A percentile compares a stretch with the other conserved stretches of the same genome.
Evolutionary conservation across 2,329 filamentous ascomycete species (phyloP).

Genomic region (Scedosporium dehoogii): DNA sequence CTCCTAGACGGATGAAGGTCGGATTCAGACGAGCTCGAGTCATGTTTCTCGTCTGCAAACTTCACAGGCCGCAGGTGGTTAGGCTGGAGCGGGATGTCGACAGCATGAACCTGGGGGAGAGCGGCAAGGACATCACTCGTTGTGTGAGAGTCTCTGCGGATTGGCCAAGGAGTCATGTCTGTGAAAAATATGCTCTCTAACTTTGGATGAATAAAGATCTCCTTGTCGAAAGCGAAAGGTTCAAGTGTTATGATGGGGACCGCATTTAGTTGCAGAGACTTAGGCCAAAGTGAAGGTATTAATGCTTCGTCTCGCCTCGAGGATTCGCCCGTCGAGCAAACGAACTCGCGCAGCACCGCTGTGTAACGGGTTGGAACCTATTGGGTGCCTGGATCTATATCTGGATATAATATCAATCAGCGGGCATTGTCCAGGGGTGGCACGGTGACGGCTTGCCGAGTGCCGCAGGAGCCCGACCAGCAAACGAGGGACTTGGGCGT

Average conservation of each 20-base stretch:
- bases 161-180: conserved; percentile 3
- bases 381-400: neutral
- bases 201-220: neutral
- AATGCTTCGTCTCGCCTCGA: neutral
- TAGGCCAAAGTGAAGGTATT: neutral
- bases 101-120: neutral
- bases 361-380: neutral
- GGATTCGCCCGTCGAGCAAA: neutral
- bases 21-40: conserved; percentile 36
- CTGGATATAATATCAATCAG: neutral
- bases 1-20: conserved; percentile 21
- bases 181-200: neutral
- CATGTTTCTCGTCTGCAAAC: conserved; percentile 11
- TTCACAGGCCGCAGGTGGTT: conserved; percentile 11
- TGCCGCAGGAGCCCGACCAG: no score
- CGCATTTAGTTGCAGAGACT: neutral
- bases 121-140: neutral
- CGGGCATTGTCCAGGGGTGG: neutral
- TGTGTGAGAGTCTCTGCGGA: neutral
- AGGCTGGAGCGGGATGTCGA: conserved; percentile 14
- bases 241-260: neutral
- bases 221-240: neutral
- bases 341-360: neutral
- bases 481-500: no score
- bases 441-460: no score